Percentiles rank a stretch among this genome's conserved stretches.
phyloP scores from a whole-genome alignment of 2,329 filamentous ascomycete genomes.

The Endoconidiophora laricicola region DNA sequence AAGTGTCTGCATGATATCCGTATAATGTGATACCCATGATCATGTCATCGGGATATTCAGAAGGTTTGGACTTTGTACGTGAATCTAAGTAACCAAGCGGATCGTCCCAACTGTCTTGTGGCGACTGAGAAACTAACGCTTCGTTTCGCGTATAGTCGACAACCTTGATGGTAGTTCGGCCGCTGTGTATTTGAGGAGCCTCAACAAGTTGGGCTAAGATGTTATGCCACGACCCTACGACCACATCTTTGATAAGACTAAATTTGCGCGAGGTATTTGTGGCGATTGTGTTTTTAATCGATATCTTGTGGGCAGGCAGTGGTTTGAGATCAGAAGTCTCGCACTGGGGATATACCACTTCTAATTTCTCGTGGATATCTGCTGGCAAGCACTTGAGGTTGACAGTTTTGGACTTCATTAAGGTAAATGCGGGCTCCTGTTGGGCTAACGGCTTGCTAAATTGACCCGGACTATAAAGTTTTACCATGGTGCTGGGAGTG shows the following conservation, averaged over 20 bases:
- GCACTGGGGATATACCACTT: no score
- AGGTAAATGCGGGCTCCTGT: no score
- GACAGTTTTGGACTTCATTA: slow-evolving; percentile 15
- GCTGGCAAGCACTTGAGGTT: no score
- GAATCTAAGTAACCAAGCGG: no score
- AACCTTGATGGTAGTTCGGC: slow-evolving; percentile 49
- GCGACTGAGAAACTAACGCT: background rate
- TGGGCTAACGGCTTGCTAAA: background rate
- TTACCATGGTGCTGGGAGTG: background rate
- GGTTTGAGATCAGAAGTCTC: no score
- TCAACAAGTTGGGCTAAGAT: slow-evolving; percentile 54
- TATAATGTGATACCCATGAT: slow-evolving; percentile 17
- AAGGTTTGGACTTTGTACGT: no score
- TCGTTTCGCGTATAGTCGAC: slow-evolving; percentile 69
- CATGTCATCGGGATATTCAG: slow-evolving; percentile 16
- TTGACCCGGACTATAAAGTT: background rate
- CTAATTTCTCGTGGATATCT: no score
- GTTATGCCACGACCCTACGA: slow-evolving; percentile 43
- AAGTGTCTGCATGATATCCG: background rate
- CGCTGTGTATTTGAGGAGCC: slow-evolving; percentile 26
- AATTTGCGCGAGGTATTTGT: slow-evolving; percentile 32
- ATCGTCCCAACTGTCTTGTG: slow-evolving; percentile 1
- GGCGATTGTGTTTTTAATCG: slow-evolving; percentile 25
- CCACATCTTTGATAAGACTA: slow-evolving; percentile 41
- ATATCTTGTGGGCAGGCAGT: slow-evolving; percentile 20